These are phyloP conservation scores for Inga laurina DNA, from an alignment of 306 rosid species.

Conservation along the genomic window DNA sequence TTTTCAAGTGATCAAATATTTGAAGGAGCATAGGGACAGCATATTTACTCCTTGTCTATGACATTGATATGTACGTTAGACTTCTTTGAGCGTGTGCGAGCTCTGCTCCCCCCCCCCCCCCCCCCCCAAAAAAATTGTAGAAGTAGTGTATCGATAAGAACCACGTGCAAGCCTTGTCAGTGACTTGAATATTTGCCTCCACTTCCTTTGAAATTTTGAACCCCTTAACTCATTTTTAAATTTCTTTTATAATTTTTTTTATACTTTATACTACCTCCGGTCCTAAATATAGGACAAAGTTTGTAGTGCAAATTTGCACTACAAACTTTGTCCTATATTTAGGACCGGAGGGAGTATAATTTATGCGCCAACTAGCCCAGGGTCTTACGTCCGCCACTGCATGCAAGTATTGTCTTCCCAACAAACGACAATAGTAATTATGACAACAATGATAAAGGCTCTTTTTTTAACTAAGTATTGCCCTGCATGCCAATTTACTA, in stretches of 20 bases:
- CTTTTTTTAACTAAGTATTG: background rate
- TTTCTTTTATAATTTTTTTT: background rate
- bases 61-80: background rate
- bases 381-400: background rate
- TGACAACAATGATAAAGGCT: background rate
- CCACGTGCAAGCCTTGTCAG: background rate
- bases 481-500: background rate
- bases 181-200: background rate
- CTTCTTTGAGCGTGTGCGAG: conserved; percentile 12
- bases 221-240: background rate
- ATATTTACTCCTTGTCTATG: background rate
- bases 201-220: background rate
- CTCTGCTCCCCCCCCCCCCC: background rate
- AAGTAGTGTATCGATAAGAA: background rate
- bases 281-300: too few species aligned
- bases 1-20: conserved; percentile 8
- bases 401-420: background rate
- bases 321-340: too few species aligned
- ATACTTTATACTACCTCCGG: too few species aligned
- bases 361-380: background rate
- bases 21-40: background rate
- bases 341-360: too few species aligned
- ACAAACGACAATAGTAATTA: background rate
- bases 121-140: background rate
- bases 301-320: too few species aligned